A percentile compares a stretch with the other conserved stretches of the same genome.
phyloP scores from a whole-genome alignment of 208 protist species.

The Leptomonas pyrrhocoris region DNA sequence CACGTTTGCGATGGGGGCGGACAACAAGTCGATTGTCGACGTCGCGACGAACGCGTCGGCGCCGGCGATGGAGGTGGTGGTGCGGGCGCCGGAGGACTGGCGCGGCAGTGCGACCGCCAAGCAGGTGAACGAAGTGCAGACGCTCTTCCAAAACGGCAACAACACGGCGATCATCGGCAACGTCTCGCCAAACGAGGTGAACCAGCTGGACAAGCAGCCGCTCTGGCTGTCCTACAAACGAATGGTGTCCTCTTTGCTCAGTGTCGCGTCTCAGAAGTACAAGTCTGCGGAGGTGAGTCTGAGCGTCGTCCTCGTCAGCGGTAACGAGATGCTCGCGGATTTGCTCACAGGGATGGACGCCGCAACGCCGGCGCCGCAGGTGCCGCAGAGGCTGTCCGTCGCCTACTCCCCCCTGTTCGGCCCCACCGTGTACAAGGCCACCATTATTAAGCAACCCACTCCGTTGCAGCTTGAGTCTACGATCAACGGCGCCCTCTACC shows the following conservation, averaged over 20 bases:
- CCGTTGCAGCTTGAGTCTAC: constrained; percentile 52
- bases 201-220: constrained; percentile 56
- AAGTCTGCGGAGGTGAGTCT: constrained; percentile 53
- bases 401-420: constrained; percentile 70
- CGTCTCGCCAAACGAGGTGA: constrained; percentile 40
- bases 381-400: constrained; percentile 38
- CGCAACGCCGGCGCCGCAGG: constrained; percentile 22
- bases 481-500: constrained; percentile 55
- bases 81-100: constrained; percentile 48
- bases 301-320: constrained; percentile 46
- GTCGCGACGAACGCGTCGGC: constrained; percentile 19
- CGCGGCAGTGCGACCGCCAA: constrained; percentile 27
- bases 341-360: constrained; percentile 31
- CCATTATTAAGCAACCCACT: constrained; percentile 50
- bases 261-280: constrained; percentile 50
- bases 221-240: constrained; percentile 70
- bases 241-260: constrained; percentile 59
- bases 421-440: constrained; percentile 62
- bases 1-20: constrained; percentile 35
- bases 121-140: constrained; percentile 47
- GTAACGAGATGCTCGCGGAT: constrained; percentile 49
- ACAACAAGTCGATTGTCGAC: constrained; percentile 40
- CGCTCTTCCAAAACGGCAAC: constrained; percentile 61
- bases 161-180: constrained; percentile 66
- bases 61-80: constrained; percentile 51